Conservation (phyloP, 192 early-diverging fungal genomes). For the Jimgerdemannia lactiflua region DNA sequence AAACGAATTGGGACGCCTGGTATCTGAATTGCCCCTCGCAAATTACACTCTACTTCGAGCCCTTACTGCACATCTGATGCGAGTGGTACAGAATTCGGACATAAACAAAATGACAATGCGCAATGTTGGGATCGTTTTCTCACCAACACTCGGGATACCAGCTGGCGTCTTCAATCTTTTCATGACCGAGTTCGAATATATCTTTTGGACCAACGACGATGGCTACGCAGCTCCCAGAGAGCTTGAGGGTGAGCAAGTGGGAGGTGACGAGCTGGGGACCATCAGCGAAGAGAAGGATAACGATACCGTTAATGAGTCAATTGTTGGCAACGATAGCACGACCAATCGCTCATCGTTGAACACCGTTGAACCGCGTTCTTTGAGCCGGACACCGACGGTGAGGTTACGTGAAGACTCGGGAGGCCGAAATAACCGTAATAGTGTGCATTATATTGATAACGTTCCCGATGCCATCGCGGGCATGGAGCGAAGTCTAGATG, state of each 20-base stretch:
- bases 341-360: constrained; percentile 21
- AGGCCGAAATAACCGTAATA: constrained; percentile 43
- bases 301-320: background rate
- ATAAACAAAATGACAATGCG: constrained; percentile 94
- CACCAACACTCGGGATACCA: constrained; percentile 91
- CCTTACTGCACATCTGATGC: constrained; percentile 86
- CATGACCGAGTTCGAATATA: constrained; percentile 86
- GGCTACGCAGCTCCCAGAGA: constrained; percentile 48
- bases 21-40: constrained; percentile 72
- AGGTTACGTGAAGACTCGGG: constrained; percentile 11
- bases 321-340: constrained; percentile 1
- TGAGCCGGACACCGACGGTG: constrained; percentile 16
- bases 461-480: constrained; percentile 37
- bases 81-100: constrained; percentile 79
- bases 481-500: constrained; percentile 33
- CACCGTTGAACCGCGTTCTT: constrained; percentile 10
- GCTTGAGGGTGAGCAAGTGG: constrained; percentile 11
- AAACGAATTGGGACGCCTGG: constrained; percentile 75
- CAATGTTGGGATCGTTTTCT: constrained; percentile 96
- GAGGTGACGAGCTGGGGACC: constrained; percentile 1
- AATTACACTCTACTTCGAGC: constrained; percentile 91
- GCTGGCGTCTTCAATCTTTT: constrained; percentile 91
- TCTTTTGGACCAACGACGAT: constrained; percentile 73
- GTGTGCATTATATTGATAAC: constrained; percentile 41
- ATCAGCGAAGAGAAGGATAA: background rate